These are phyloP conservation scores for Scheffersomyces insectosa DNA, from an alignment of 1,139 yeast species.

Conservation along the genomic window DNA sequence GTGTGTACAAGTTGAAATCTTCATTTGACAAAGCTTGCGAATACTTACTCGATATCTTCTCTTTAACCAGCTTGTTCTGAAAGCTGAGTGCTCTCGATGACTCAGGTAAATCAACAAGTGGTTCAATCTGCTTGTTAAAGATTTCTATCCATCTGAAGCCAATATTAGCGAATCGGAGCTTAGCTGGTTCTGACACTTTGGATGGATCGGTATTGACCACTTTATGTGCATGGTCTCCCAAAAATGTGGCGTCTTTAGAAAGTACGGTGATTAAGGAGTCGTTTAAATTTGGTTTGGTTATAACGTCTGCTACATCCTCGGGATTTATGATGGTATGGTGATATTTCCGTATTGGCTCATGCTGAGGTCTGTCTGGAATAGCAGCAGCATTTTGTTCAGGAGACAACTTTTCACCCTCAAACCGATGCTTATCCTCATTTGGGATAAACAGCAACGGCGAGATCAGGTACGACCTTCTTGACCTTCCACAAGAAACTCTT, in stretches of 20 bases:
- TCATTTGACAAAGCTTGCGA: neutral
- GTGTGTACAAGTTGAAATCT: neutral
- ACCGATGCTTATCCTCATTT: conserved; percentile 29
- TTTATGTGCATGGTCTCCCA: conserved; percentile 27
- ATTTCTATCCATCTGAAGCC: conserved; percentile 31
- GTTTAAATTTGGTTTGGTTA: conserved; percentile 24
- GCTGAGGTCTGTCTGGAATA: conserved; percentile 32
- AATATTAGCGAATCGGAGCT: conserved; percentile 31
- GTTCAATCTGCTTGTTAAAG: conserved; percentile 24
- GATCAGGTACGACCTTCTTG: conserved; percentile 10
- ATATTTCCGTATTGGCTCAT: conserved; percentile 18
- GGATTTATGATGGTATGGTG: conserved; percentile 39
- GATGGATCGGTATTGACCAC: conserved; percentile 21
- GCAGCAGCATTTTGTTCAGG: conserved; percentile 34
- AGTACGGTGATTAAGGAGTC: conserved; percentile 34
- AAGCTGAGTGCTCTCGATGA: neutral
- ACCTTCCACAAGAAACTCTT: too few relatives aligned
- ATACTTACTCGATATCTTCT: neutral
- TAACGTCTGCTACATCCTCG: conserved; percentile 34
- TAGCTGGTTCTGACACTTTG: conserved; percentile 11
- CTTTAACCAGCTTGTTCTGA: conserved; percentile 1
- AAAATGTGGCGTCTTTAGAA: conserved; percentile 28
- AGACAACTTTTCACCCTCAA: conserved; percentile 34
- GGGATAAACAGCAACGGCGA: conserved; percentile 32
- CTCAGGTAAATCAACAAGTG: neutral